Conservation (phyloP, 257 asterid genomes). For the Penstemon davidsonii region DNA sequence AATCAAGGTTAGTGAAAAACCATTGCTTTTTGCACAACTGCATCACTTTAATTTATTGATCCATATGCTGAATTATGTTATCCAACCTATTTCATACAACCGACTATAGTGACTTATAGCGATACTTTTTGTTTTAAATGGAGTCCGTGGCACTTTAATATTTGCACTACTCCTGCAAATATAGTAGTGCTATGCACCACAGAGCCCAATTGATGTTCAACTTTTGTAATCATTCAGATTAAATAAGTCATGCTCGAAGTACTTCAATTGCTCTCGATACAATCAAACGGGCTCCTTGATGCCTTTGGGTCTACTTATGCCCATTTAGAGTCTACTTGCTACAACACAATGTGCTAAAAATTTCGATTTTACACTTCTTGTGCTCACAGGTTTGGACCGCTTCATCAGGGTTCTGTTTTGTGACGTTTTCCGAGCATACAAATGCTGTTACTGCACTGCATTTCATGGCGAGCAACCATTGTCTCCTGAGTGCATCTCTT, state of each 20-base stretch:
- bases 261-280: not conserved
- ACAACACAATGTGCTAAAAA: constrained; percentile 13
- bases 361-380: constrained; percentile 22
- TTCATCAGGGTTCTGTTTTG: constrained; percentile 89
- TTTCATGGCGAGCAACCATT: constrained; percentile 83
- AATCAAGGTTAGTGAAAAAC: constrained; percentile 61
- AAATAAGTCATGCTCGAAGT: not conserved
- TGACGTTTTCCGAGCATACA: constrained; percentile 92
- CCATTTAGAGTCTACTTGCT: not conserved
- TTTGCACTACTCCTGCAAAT: not conserved
- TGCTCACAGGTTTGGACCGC: constrained; percentile 86
- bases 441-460: constrained; percentile 92
- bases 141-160: not conserved
- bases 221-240: not conserved
- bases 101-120: not conserved
- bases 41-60: constrained; percentile 13
- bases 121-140: not conserved
- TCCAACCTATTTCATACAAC: not conserved
- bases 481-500: constrained; percentile 93
- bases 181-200: not conserved
- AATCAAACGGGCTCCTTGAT: not conserved
- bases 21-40: constrained; percentile 1
- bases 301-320: not conserved
- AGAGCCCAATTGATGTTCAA: not conserved
- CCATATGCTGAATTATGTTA: constrained; percentile 14